Percentiles rank a stretch among this genome's conserved stretches.
Evolutionary conservation across 495 filamentous ascomycete genomes (phyloP).

Genomic region (Clavariopsis aquatica): DNA sequence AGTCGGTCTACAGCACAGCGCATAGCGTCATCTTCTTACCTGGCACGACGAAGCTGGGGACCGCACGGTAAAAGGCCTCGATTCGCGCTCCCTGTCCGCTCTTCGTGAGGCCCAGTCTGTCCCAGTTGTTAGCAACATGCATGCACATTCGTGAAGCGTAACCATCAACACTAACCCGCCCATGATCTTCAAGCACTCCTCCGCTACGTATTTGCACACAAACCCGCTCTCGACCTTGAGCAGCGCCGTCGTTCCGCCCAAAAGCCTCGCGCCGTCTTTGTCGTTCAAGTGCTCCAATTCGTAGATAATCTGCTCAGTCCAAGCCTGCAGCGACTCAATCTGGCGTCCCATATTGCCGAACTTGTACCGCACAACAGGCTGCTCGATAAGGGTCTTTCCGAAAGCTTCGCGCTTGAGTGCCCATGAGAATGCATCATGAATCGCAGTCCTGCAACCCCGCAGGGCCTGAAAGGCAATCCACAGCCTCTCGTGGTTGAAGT

Average conservation of each 20-base stretch:
- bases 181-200: conserved; percentile 38
- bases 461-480: conserved; percentile 36
- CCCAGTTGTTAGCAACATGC: conserved; percentile 5
- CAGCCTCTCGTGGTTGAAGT: conserved; percentile 41
- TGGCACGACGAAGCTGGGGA: conserved; percentile 26
- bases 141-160: not conserved
- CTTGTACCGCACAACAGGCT: conserved; percentile 38
- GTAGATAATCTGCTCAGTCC: conserved; percentile 38
- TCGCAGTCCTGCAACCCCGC: conserved; percentile 24
- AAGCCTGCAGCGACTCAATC: conserved; percentile 37
- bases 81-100: conserved; percentile 29
- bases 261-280: conserved; percentile 24
- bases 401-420: conserved; percentile 39
- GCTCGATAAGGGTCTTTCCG: conserved; percentile 35
- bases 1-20: not conserved
- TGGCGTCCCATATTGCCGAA: conserved; percentile 32
- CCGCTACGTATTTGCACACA: conserved; percentile 33
- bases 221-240: conserved; percentile 32
- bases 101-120: conserved; percentile 23
- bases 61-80: conserved; percentile 29
- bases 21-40: conserved; percentile 2
- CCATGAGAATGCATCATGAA: conserved; percentile 32
- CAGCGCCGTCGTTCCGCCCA: conserved; percentile 31
- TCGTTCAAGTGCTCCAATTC: conserved; percentile 35
- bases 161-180: conserved; percentile 27